Evolutionary conservation across 2,329 filamentous ascomycete genomes (phyloP).

Genomic region (Arthroderma uncinatum): DNA sequence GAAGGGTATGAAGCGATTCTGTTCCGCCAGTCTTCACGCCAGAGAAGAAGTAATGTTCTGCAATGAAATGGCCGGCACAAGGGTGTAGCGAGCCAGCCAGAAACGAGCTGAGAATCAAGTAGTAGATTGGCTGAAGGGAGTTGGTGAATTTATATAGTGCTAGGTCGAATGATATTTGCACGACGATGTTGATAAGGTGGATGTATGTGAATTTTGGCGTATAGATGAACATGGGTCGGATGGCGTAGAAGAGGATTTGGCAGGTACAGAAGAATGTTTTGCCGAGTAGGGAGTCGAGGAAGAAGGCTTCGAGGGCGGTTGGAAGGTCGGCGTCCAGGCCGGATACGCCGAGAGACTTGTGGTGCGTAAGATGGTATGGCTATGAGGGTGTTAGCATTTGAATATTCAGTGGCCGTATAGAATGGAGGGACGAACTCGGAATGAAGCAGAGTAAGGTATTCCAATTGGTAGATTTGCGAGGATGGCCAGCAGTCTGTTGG

Average conservation of each 20-base stretch:
- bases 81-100: conserved; percentile 88
- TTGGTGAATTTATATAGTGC: conserved; percentile 52
- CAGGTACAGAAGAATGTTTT: conserved; percentile 99
- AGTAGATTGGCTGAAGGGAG: conserved; percentile 54
- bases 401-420: neutral
- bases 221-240: conserved; percentile 92
- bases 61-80: conserved; percentile 94
- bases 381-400: conserved; percentile 25
- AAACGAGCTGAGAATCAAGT: conserved; percentile 82
- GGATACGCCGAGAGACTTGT: conserved; percentile 95
- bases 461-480: conserved; percentile 94
- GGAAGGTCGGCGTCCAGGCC: conserved; percentile 94
- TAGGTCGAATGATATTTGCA: conserved; percentile 69
- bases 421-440: conserved; percentile 52
- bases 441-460: conserved; percentile 89
- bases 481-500: conserved; percentile 79
- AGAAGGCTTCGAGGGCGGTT: conserved; percentile 77
- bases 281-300: conserved; percentile 84
- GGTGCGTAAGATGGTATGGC: conserved; percentile 96
- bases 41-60: conserved; percentile 76
- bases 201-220: conserved; percentile 74
- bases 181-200: conserved; percentile 68
- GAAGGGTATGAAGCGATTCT: conserved; percentile 43
- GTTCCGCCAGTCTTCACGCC: conserved; percentile 28
- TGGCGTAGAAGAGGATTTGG: conserved; percentile 96